Evolutionary conservation across 768 basidiomycete genomes (phyloP).

Genomic region (Panaeolus papilionaceus): DNA sequence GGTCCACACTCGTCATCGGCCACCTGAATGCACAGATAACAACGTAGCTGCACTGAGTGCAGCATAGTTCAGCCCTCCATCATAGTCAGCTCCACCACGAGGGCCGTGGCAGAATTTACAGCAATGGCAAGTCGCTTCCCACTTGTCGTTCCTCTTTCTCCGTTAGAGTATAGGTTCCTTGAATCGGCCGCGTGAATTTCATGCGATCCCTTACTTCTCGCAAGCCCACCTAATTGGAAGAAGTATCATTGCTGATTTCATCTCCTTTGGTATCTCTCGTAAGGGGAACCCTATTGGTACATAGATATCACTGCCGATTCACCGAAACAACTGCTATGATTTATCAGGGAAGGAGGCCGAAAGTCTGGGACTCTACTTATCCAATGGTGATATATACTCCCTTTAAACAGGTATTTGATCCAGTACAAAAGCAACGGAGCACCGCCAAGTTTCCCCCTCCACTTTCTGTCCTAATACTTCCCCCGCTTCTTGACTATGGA

Average conservation of each 20-base stretch:
- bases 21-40: not conserved
- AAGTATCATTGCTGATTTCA: not conserved
- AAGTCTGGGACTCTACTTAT: not conserved
- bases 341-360: not conserved
- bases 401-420: not conserved
- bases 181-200: not conserved
- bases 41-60: not conserved
- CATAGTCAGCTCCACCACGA: constrained; percentile 4
- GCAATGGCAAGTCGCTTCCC: constrained; percentile 6
- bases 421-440: not conserved
- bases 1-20: not conserved
- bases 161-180: not conserved
- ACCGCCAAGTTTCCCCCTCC: not conserved
- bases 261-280: not conserved
- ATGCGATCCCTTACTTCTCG: constrained; percentile 3
- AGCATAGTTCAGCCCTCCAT: not conserved
- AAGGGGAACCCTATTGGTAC: constrained; percentile 1
- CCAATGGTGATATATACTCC: not conserved
- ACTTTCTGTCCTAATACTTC: not conserved
- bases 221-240: not conserved
- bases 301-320: not conserved
- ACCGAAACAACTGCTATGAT: not conserved
- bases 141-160: not conserved
- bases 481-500: not conserved
- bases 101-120: constrained; percentile 5